phyloP scores from a whole-genome alignment of 306 rosid genomes.

The Cicer cuneatum region DNA sequence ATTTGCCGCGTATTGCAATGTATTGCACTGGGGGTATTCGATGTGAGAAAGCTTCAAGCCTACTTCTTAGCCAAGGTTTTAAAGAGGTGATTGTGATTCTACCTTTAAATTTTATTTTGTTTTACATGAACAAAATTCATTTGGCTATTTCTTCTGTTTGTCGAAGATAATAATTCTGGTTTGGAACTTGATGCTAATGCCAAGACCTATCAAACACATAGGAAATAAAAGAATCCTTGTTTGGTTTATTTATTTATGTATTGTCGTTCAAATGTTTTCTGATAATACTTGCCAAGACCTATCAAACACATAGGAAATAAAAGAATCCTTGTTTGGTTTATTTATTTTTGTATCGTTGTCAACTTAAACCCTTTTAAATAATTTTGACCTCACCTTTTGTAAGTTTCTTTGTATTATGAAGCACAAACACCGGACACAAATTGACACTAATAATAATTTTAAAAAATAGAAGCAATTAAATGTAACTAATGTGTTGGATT shows the following conservation, averaged over 20 bases:
- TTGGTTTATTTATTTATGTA: not conserved
- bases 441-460: too few relatives aligned
- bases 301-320: not conserved
- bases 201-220: not conserved
- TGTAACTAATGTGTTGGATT: too few relatives aligned
- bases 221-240: not conserved
- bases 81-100: conserved; percentile 65
- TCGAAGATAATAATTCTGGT: not conserved
- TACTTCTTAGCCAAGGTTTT: conserved; percentile 87
- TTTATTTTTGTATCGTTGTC: not conserved
- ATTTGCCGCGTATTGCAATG: conserved; percentile 86
- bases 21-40: conserved; percentile 98
- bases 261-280: not conserved
- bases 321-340: not conserved
- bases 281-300: not conserved
- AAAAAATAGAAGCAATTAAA: too few relatives aligned
- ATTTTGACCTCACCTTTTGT: too few relatives aligned
- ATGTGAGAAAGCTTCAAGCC: conserved; percentile 96
- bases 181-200: conserved; percentile 21
- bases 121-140: not conserved
- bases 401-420: too few relatives aligned
- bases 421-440: too few relatives aligned
- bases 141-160: not conserved
- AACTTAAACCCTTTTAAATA: too few relatives aligned
- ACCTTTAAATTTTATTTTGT: conserved; percentile 16